Conservation (phyloP, 306 rosid genomes). For the Trichosanthes truncata region DNA sequence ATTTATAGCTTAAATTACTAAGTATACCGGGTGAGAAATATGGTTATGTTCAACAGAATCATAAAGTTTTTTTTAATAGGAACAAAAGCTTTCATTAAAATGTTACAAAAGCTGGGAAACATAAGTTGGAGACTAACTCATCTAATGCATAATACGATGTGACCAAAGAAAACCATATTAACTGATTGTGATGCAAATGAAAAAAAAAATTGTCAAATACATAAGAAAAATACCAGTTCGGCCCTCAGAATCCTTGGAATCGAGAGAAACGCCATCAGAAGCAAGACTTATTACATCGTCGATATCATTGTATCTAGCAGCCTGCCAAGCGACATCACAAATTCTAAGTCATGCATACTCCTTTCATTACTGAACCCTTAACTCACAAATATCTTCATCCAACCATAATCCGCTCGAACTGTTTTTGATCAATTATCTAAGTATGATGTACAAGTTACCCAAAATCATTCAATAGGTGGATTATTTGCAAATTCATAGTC, state of each 20-base stretch:
- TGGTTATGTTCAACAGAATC: neutral
- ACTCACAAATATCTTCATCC: neutral
- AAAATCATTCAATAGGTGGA: neutral
- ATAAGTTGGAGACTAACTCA: neutral
- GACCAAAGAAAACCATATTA: neutral
- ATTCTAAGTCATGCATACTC: neutral
- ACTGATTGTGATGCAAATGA: neutral
- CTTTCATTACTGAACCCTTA: neutral
- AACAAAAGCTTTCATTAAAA: neutral
- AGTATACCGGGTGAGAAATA: neutral
- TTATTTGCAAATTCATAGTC: neutral
- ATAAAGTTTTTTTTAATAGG: neutral
- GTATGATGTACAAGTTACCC: neutral
- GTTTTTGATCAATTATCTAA: neutral
- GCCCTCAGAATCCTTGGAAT: conserved; percentile 60
- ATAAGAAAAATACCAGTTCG: conserved; percentile 45
- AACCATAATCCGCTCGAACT: neutral
- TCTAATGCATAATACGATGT: neutral
- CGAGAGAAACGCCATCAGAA: conserved; percentile 46
- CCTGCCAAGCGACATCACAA: conserved; percentile 22
- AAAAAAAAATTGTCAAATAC: neutral
- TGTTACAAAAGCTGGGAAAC: neutral
- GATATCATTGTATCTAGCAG: conserved; percentile 68
- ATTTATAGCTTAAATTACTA: neutral
- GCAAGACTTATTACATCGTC: conserved; percentile 48